These are phyloP conservation scores for Hygrocybe coccinea DNA, from an alignment of 768 basidiomycete species.

Conservation along the genomic window DNA sequence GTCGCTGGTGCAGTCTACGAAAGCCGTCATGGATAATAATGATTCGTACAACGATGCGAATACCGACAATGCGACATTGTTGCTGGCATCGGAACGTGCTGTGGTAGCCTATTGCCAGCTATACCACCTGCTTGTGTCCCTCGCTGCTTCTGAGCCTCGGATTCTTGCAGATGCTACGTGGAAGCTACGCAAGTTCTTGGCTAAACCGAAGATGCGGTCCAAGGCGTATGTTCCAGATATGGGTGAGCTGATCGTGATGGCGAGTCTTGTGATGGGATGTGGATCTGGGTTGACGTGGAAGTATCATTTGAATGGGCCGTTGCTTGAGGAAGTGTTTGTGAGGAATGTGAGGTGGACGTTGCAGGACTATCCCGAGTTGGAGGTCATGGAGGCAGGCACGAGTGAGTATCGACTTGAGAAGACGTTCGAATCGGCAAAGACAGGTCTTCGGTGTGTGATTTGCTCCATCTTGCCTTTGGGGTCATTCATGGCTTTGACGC, in stretches of 20 bases:
- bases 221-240: conserved; percentile 37
- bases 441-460: conserved; percentile 25
- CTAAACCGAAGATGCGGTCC: conserved; percentile 22
- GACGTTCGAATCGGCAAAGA: conserved; percentile 36
- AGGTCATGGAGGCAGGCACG: conserved; percentile 32
- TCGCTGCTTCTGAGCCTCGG: conserved; percentile 26
- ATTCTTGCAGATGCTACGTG: conserved; percentile 33
- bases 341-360: conserved; percentile 43
- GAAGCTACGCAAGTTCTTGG: conserved; percentile 29
- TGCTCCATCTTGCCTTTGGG: too few species aligned
- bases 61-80: conserved; percentile 26
- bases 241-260: conserved; percentile 39
- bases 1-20: conserved; percentile 41
- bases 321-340: conserved; percentile 39
- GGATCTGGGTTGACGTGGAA: conserved; percentile 33
- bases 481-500: not conserved
- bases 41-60: not conserved
- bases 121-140: conserved; percentile 40
- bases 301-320: conserved; percentile 29
- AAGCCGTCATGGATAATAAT: conserved; percentile 28
- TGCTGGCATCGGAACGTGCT: conserved; percentile 41
- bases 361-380: conserved; percentile 35
- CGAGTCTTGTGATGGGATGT: conserved; percentile 36
- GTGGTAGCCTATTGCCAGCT: conserved; percentile 44
- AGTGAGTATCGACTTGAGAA: conserved; percentile 36